Base-by-base conservation (phyloP, 2,329 filamentous ascomycete genomes). In the Penicillium aurantiogriseum region DNA sequence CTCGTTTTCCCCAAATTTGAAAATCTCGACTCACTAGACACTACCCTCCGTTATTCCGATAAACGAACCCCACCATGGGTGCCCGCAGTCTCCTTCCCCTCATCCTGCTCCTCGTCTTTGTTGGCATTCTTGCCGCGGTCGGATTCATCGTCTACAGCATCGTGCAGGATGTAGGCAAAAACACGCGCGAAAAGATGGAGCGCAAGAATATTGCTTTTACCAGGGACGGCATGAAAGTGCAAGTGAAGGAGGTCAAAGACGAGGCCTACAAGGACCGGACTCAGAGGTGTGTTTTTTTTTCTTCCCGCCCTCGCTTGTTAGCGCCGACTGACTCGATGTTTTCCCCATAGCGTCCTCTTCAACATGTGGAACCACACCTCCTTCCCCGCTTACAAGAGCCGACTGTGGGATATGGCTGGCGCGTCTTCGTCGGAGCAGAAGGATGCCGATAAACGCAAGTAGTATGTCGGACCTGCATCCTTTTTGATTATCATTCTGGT, bases 221-320 rank as follows among this genome's bases (percentile, higher is more conserved):
- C 2, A 84, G 82, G 67, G 84, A 86, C 44, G 85, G 85, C 23
- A 80, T 85, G 63, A 82, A 82, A 61, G 84, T 88, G 9, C 82
- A 82, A 2, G 80, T 87, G 44, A 85, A 83, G 71, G 81, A 86
- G 64, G 64, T 84, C 11, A 76, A 74, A 27, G 76, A 80, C 5
- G 85, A 88, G 74, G 78, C 83, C 35, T 84, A 85, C 65, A 79
- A 81, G 63, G 85, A 87, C 68, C 79, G 74, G 70, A 85, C 83
- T 46, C 85, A 88, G 73, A 82, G 76, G 79, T 81, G 63, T 29
- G 66, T 65, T 38, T 17, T 15, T 11, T 21, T 31, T 47, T 51
- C 19, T 13, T 27, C 46, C 31, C 10, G 23, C 25, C 36, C 13
- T 56, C 9, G 8, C 7, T 56, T 33, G 27, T 31, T 13, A 8